Conservation (phyloP, 768 basidiomycete species). For the Mycena kentingensis region DNA sequence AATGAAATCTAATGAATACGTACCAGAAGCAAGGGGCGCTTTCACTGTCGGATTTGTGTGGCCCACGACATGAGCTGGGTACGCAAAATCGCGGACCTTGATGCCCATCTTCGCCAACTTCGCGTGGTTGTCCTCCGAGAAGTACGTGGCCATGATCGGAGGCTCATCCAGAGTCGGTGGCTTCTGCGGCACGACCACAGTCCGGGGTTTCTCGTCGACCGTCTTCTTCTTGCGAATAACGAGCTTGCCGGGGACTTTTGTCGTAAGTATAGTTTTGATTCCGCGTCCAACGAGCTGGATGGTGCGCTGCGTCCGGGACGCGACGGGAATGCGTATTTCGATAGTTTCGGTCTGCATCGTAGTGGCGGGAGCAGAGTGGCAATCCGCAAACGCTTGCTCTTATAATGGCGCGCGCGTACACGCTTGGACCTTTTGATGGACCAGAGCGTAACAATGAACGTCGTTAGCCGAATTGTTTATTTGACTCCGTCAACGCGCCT, state of each 20-base stretch:
- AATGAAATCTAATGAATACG: not conserved
- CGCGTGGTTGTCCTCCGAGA: constrained; percentile 8
- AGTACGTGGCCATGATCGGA: not conserved
- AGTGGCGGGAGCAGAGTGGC: not conserved
- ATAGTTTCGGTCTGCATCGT: not conserved
- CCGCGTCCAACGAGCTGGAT: constrained; percentile 9
- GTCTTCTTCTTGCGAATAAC: constrained; percentile 7
- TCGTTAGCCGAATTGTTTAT: no score
- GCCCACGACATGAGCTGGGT: constrained; percentile 6
- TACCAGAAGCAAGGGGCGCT: constrained; percentile 7
- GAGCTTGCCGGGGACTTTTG: constrained; percentile 13
- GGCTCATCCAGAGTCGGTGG: not conserved
- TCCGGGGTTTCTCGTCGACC: not conserved
- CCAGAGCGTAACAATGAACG: no score
- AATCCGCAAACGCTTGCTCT: not conserved
- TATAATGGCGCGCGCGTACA: not conserved
- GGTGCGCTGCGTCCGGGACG: constrained; percentile 10
- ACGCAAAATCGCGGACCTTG: constrained; percentile 23
- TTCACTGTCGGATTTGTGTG: constrained; percentile 1
- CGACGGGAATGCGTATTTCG: constrained; percentile 10
- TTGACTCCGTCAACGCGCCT: no score
- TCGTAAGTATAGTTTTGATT: constrained; percentile 13
- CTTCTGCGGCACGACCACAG: not conserved
- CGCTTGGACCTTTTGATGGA: not conserved
- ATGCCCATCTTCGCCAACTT: constrained; percentile 8